Percentiles rank a stretch among this genome's conserved stretches.
These are phyloP conservation scores for Boletus pseudo-olivaceus DNA, from an alignment of 768 basidiomycete species.

Conservation along the genomic window DNA sequence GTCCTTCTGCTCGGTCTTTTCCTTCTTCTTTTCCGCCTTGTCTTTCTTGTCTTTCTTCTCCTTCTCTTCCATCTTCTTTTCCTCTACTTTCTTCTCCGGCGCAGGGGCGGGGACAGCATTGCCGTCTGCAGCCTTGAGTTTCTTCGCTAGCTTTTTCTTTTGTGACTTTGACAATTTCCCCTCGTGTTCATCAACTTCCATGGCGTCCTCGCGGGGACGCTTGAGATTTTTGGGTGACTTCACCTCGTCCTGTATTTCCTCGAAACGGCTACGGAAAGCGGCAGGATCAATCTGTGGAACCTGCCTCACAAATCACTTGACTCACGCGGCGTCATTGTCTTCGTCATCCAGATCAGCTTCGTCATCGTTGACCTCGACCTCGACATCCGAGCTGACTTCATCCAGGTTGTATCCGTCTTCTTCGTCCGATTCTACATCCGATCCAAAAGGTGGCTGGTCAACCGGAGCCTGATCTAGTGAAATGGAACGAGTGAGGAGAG, in stretches of 20 bases:
- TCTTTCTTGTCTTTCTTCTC: slow-evolving; percentile 33
- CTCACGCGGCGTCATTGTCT: slow-evolving; percentile 40
- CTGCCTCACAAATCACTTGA: slow-evolving; percentile 12
- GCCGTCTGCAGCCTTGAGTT: slow-evolving; percentile 63
- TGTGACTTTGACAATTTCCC: slow-evolving; percentile 48
- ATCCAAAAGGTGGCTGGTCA: slow-evolving; percentile 49
- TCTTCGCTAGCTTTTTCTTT: slow-evolving; percentile 65
- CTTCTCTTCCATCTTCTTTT: slow-evolving; percentile 37
- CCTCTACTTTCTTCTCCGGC: slow-evolving; percentile 25
- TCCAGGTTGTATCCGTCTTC: slow-evolving; percentile 59
- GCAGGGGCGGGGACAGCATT: slow-evolving; percentile 34
- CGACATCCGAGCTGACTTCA: slow-evolving; percentile 81
- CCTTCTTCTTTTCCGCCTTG: slow-evolving; percentile 30
- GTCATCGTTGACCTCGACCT: slow-evolving; percentile 65
- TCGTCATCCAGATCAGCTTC: slow-evolving; percentile 56
- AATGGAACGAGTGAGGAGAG: background rate
- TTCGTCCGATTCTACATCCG: slow-evolving; percentile 50
- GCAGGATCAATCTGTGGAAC: background rate
- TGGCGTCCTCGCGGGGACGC: slow-evolving; percentile 64
- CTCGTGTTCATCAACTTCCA: slow-evolving; percentile 37
- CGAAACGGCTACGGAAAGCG: slow-evolving; percentile 51
- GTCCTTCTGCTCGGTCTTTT: slow-evolving; percentile 32
- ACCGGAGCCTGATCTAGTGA: slow-evolving; percentile 48
- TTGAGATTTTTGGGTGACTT: slow-evolving; percentile 48
- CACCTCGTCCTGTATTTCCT: slow-evolving; percentile 53